Evolutionary conservation across 768 basidiomycete species (phyloP).

Genomic region (Phanerochaete sordida): DNA sequence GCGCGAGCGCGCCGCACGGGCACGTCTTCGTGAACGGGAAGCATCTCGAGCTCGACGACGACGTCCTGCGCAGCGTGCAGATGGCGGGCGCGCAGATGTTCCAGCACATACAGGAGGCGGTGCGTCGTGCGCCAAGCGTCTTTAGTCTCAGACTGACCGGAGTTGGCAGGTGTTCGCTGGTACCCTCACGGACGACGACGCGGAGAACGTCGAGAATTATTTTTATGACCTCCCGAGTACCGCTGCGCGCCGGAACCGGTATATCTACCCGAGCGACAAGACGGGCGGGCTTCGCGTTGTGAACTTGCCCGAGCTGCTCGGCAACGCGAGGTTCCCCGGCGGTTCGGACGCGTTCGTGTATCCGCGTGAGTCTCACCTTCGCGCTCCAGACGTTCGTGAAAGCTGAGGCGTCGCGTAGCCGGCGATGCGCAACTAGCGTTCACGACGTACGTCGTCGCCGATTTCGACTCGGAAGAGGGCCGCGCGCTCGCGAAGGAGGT

Average conservation of each 20-base stretch:
- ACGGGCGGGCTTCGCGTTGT: constrained; percentile 47
- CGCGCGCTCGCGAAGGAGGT: constrained; percentile 59
- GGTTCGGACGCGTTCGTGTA: constrained; percentile 54
- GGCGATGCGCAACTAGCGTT: constrained; percentile 31
- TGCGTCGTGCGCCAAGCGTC: constrained; percentile 24
- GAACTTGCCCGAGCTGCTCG: constrained; percentile 54
- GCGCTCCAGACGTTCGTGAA: background rate
- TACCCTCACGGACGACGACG: constrained; percentile 49
- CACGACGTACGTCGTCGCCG: constrained; percentile 66
- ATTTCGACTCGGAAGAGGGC: constrained; percentile 68
- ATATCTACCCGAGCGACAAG: constrained; percentile 57
- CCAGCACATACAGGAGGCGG: constrained; percentile 72
- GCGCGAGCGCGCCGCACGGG: constrained; percentile 41
- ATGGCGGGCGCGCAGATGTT: constrained; percentile 54
- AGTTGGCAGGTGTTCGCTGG: constrained; percentile 48
- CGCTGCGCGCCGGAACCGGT: constrained; percentile 63
- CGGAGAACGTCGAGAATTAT: constrained; percentile 57
- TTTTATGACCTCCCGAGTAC: constrained; percentile 90
- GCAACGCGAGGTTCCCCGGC: constrained; percentile 39
- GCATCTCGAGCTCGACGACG: constrained; percentile 60
- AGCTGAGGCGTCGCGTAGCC: constrained; percentile 22
- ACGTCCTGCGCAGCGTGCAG: constrained; percentile 64
- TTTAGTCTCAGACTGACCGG: constrained; percentile 19
- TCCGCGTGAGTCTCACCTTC: constrained; percentile 45
- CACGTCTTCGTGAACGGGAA: constrained; percentile 91